Evolutionary conservation across 257 asterid species (phyloP), one percentile per base, ranked within the genome.

Genomic region (Primulina eburnea): DNA sequence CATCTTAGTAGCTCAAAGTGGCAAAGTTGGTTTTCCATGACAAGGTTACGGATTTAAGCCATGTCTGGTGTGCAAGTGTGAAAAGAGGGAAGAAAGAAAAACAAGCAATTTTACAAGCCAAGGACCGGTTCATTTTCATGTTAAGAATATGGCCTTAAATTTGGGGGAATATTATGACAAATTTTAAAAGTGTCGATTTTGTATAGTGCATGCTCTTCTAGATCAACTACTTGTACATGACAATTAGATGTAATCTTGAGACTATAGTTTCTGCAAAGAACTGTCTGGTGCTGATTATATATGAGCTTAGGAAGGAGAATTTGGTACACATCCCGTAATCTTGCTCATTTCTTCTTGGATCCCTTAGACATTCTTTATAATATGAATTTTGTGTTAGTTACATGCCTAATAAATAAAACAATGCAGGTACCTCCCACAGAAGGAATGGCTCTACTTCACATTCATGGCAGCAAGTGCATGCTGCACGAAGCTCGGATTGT

Each of bases 401-500:
- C 21, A 62, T 53, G 61, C 52, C 43, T 5, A 0, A 53, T 33
- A 55, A 26, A 50, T 38, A 69, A 50, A 75, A 34, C 53, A 64
- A 1, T 68, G 65, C 67, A 93, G 97, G 97, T 93, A 64, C 79
- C 95, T 71, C 97, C 97, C 4, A 71, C 84, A 26, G 93, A 85
- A 88, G 97, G 97, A 34, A 87, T 86, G 99, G 97, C 97, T 65
- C 85, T 91, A 40, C 81, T 91, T 73, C 97, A 91, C 81, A 79
- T 94, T 73, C 99, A 88, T 69, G 99, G 99, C n/a, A 87, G 84
- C 43, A 91, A 84, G 77, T 89, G 97, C 80, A 86, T 88, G 97
- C 75, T 94, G 78, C 99, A 94, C 64, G 96, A 86, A 80, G 97
- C 96, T 53, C 87, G 95, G 59, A 86, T 73, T 35, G 97, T 94